Evolutionary conservation across 192 early-diverging fungal genomes (phyloP).

Genomic region (Kappamyces sp.): DNA sequence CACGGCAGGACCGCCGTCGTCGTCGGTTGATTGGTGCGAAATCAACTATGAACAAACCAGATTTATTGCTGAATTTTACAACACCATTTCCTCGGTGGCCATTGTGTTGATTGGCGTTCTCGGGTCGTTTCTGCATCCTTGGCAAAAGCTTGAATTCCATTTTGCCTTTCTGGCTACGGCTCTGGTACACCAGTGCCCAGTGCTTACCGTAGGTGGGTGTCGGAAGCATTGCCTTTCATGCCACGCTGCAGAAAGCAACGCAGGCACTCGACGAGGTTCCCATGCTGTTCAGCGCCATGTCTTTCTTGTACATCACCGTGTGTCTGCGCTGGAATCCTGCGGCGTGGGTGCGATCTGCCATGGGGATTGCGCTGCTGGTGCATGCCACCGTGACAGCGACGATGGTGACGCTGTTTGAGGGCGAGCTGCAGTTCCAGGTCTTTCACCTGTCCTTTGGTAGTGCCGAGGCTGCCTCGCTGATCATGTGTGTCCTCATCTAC

Average conservation of each 20-base stretch:
- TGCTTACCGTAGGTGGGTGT: conserved; percentile 1
- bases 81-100: conserved; percentile 2
- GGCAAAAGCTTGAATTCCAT: too few relatives aligned
- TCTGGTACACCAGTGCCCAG: background rate
- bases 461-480: background rate
- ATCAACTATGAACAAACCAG: background rate
- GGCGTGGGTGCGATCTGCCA: background rate
- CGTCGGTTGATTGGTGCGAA: conserved; percentile 11
- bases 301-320: background rate
- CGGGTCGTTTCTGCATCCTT: conserved; percentile 1
- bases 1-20: background rate
- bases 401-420: background rate
- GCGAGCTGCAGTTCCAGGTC: background rate
- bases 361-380: background rate
- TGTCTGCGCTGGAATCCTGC: background rate
- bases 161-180: too few relatives aligned
- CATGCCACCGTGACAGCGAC: conserved; percentile 1
- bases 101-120: conserved; percentile 1
- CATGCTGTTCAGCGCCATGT: background rate
- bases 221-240: background rate
- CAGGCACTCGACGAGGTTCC: conserved; percentile 7
- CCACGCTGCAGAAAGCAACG: background rate
- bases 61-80: conserved; percentile 8
- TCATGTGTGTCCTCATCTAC: background rate
- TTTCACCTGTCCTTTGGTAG: conserved; percentile 5